phyloP scores from a whole-genome alignment of 2,329 filamentous ascomycete genomes.

The Ophidiomyces ophidiicola region DNA sequence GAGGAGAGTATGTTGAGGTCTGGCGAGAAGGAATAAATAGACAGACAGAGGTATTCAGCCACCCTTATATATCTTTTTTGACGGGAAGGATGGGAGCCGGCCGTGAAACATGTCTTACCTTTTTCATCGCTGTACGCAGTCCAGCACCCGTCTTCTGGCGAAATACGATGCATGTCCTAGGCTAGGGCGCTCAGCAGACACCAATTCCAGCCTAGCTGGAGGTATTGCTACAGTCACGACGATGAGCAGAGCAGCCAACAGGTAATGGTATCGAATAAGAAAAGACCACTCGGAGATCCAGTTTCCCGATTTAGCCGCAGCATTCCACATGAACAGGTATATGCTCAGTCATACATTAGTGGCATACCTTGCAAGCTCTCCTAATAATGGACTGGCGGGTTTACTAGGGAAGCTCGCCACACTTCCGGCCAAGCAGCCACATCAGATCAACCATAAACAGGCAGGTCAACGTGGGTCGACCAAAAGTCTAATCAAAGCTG shows the following conservation, averaged over 20 bases:
- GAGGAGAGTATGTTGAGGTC: background rate
- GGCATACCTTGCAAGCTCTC: no score
- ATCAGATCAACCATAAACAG: background rate
- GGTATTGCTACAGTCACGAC: background rate
- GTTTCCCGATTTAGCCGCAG: background rate
- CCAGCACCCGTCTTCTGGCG: background rate
- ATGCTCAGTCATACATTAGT: no score
- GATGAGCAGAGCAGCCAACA: background rate
- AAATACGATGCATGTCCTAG: slow-evolving; percentile 6
- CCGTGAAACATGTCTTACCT: slow-evolving; percentile 5
- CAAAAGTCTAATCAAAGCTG: slow-evolving; percentile 1
- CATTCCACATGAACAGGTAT: no score
- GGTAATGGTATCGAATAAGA: background rate
- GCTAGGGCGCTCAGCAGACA: background rate
- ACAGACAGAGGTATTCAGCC: background rate
- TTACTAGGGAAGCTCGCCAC: background rate
- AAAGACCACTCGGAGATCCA: background rate
- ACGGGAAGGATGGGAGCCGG: background rate
- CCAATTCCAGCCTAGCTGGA: background rate
- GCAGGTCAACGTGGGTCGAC: background rate
- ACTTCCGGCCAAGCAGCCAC: background rate
- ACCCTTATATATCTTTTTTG: slow-evolving; percentile 1
- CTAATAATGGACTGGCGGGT: no score
- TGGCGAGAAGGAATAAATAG: slow-evolving; percentile 1
- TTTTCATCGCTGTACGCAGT: background rate